Conservation (phyloP, 768 basidiomycete genomes). For the Inosperma sp. region DNA sequence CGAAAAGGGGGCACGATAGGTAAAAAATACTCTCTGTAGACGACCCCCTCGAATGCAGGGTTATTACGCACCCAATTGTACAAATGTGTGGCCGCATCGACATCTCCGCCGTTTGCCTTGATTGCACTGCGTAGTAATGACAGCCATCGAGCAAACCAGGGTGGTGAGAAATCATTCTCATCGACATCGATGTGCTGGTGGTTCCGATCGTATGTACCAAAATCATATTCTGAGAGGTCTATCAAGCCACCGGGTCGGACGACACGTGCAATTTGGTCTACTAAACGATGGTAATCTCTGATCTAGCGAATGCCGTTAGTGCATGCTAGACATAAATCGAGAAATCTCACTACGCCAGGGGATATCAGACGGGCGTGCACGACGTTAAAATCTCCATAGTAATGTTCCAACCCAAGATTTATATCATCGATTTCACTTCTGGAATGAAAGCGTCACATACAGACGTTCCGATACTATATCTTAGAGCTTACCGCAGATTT, state of each 20-base stretch:
- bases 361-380: slow-evolving; percentile 69
- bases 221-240: slow-evolving; percentile 66
- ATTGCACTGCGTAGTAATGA: slow-evolving; percentile 50
- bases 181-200: slow-evolving; percentile 41
- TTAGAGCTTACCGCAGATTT: slow-evolving; percentile 54
- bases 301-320: slow-evolving; percentile 41
- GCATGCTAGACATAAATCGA: slow-evolving; percentile 13
- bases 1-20: slow-evolving; percentile 44
- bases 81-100: slow-evolving; percentile 57
- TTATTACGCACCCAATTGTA: slow-evolving; percentile 51
- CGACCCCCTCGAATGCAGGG: slow-evolving; percentile 54
- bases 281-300: slow-evolving; percentile 56
- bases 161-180: slow-evolving; percentile 40
- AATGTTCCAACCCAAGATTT: slow-evolving; percentile 80
- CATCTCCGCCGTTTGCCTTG: slow-evolving; percentile 51
- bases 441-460: slow-evolving; percentile 12
- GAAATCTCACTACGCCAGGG: slow-evolving; percentile 54
- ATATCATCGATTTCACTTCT: slow-evolving; percentile 85
- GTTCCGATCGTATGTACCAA: slow-evolving; percentile 52
- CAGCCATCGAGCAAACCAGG: slow-evolving; percentile 65
- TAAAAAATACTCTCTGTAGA: slow-evolving; percentile 57
- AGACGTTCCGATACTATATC: slow-evolving; percentile 8
- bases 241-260: slow-evolving; percentile 69
- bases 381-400: slow-evolving; percentile 71
- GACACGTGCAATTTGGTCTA: slow-evolving; percentile 62